Evolutionary conservation across 2,329 filamentous ascomycete species (phyloP).

Genomic region (Fusarium neocosmosporiellum): DNA sequence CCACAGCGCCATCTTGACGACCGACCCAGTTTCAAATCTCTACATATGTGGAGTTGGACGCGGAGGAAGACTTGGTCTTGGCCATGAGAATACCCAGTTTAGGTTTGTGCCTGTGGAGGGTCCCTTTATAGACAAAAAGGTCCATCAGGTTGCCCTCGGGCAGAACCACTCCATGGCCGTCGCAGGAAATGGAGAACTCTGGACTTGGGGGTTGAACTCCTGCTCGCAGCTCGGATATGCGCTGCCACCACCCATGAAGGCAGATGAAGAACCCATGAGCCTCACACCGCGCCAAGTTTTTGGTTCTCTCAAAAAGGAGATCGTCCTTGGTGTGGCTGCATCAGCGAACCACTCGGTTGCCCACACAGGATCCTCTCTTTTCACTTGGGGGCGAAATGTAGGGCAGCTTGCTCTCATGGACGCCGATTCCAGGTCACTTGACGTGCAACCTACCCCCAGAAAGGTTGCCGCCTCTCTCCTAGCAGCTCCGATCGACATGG

Average conservation of each 20-base stretch:
- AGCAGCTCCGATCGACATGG: slow-evolving; percentile 76
- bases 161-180: slow-evolving; percentile 92
- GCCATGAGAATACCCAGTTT: slow-evolving; percentile 90
- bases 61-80: slow-evolving; percentile 87
- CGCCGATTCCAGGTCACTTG: slow-evolving; percentile 90
- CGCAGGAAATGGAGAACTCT: slow-evolving; percentile 87
- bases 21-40: slow-evolving; percentile 88
- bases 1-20: slow-evolving; percentile 88
- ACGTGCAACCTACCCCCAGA: slow-evolving; percentile 83
- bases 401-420: slow-evolving; percentile 95
- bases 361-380: slow-evolving; percentile 83
- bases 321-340: slow-evolving; percentile 83
- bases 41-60: slow-evolving; percentile 94
- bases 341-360: slow-evolving; percentile 93
- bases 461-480: slow-evolving; percentile 86
- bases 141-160: slow-evolving; percentile 83
- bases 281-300: slow-evolving; percentile 88
- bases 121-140: slow-evolving; percentile 78
- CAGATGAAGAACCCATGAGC: slow-evolving; percentile 87
- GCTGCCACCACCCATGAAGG: slow-evolving; percentile 72
- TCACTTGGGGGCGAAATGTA: slow-evolving; percentile 94
- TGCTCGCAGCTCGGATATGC: slow-evolving; percentile 88
- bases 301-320: slow-evolving; percentile 88
- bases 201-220: slow-evolving; percentile 92
- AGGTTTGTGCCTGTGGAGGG: slow-evolving; percentile 85